phyloP scores from a whole-genome alignment of 257 asterid genomes.

The Capsicum rhomboideum region DNA sequence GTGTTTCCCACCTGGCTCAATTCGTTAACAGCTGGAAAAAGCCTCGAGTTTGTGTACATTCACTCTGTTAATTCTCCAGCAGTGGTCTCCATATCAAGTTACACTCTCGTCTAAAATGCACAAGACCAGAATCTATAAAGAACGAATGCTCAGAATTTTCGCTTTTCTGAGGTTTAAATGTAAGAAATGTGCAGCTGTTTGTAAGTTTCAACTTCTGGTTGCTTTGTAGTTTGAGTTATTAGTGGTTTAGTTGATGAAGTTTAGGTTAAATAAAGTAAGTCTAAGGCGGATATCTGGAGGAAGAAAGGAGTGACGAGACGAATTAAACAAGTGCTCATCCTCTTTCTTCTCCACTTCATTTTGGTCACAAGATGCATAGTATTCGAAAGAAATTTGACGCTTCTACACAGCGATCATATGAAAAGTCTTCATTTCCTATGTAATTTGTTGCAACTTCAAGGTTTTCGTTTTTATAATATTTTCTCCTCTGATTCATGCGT shows the following conservation, averaged over 20 bases:
- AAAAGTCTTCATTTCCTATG: not conserved
- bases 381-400: not conserved
- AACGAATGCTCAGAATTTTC: not conserved
- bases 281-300: not conserved
- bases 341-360: constrained; percentile 17
- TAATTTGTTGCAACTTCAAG: not conserved
- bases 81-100: constrained; percentile 30
- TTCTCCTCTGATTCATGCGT: not conserved
- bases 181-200: constrained; percentile 12
- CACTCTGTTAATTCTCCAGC: constrained; percentile 35
- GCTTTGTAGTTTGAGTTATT: not conserved
- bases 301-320: constrained; percentile 16
- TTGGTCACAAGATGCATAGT: not conserved
- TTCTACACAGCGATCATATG: not conserved
- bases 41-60: constrained; percentile 44
- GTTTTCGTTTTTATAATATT: not conserved
- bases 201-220: constrained; percentile 1
- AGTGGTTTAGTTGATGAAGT: not conserved
- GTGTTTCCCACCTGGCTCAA: constrained; percentile 33
- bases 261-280: not conserved
- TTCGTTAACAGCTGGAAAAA: constrained; percentile 34
- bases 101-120: constrained; percentile 23
- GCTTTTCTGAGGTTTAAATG: not conserved
- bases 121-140: not conserved
- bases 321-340: constrained; percentile 18